Evolutionary conservation across 2,329 filamentous ascomycete genomes (phyloP), one percentile per base, ranked within the genome.

Genomic region (Pseudohalonectria lignicola): DNA sequence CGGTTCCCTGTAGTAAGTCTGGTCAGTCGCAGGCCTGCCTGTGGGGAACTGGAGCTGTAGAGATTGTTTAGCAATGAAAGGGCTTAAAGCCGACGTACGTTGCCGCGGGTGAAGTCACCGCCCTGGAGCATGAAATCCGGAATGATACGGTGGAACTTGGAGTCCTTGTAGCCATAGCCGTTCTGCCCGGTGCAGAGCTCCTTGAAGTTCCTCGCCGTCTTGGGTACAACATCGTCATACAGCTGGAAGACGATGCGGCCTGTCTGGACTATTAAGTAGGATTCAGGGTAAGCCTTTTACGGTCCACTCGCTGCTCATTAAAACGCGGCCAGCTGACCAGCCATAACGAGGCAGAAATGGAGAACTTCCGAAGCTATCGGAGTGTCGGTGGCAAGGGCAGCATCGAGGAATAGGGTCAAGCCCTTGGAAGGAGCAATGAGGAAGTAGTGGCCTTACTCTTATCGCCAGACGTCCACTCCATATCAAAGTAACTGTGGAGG

Each of bases 51-150:
- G 10, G 11, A 18, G 12, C n/a, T 16, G 15, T 16, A n/a, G n/a
- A 9, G 5, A 11, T 12, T n/a, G 34, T n/a, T n/a, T 28, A 12
- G 18, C 13, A 15, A 23, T 13, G 21, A 16, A 19, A 17, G 13
- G 12, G 38, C 2, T 17, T 9, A 29, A 38, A 23, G 25, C 33
- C 16, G 32, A 67, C 84, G 63, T 72, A 94, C 87, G 66, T 93
- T 92, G 59, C 79, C 78, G 59, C 83, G 83, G 66, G 86, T 93
- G 72, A 93, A 93, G 75, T 94, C 86, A 75, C 86, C 86, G 62
- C 86, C 87, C 76, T 94, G 87, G 53, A 94, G 81, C 87, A 94
- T 94, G 76, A 94, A 94, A 41, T 86, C 63, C 52, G 83, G 83
- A 65, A 94, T 94, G 65, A 94, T 81, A 54, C 87, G 86, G 76